Percentiles rank a stretch among this genome's conserved stretches.
phyloP scores from a whole-genome alignment of 208 protist species.

The Trypanosomatidae sp. region DNA sequence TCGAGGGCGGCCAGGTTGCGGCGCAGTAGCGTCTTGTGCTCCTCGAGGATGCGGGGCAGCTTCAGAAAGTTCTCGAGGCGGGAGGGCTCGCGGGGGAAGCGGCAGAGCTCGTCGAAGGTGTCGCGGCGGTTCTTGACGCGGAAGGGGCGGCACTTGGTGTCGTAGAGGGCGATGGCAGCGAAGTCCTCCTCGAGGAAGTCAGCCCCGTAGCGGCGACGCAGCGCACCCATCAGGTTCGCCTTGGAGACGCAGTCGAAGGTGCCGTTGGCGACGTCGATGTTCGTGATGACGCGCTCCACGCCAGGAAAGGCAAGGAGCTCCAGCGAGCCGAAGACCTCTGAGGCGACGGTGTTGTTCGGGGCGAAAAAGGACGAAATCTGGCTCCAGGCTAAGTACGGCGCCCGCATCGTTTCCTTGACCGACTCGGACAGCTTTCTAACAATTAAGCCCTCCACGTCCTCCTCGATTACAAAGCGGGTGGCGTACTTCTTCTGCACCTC shows the following conservation, averaged over 20 bases:
- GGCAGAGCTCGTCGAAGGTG: constrained; percentile 39
- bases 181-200: constrained; percentile 45
- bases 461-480: constrained; percentile 71
- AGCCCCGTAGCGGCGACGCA: constrained; percentile 30
- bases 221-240: constrained; percentile 35
- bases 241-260: constrained; percentile 77
- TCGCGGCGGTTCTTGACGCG: constrained; percentile 28
- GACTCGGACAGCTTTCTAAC: constrained; percentile 51
- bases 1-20: constrained; percentile 58
- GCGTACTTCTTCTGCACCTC: constrained; percentile 43
- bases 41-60: constrained; percentile 16
- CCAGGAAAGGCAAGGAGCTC: constrained; percentile 88
- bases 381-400: constrained; percentile 85
- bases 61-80: constrained; percentile 29
- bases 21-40: constrained; percentile 30
- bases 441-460: constrained; percentile 82
- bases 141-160: constrained; percentile 35
- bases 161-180: constrained; percentile 33
- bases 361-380: constrained; percentile 81
- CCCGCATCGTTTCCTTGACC: constrained; percentile 62
- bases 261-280: constrained; percentile 53
- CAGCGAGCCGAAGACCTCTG: constrained; percentile 76
- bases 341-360: constrained; percentile 38
- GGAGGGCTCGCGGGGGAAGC: constrained; percentile 22
- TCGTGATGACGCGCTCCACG: constrained; percentile 81